phyloP scores from a whole-genome alignment of 192 early-diverging fungal genomes.

The Umbelopsis sp. region DNA sequence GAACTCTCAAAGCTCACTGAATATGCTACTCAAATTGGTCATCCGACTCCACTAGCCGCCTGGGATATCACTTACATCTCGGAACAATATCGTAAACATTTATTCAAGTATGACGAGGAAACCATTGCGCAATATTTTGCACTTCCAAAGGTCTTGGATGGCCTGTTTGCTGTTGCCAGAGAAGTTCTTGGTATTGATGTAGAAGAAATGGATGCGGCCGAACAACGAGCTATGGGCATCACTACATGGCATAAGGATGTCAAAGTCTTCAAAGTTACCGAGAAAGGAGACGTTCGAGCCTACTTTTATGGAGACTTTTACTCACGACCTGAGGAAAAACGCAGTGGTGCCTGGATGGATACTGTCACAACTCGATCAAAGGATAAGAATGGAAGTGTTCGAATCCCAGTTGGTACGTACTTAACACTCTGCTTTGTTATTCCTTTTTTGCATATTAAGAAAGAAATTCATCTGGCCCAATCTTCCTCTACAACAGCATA shows the following conservation, averaged over 20 bases:
- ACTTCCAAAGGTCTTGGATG: constrained; percentile 54
- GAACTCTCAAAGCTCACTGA: constrained; percentile 44
- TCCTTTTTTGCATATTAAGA: no score
- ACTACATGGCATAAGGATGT: constrained; percentile 60
- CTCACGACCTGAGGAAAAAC: constrained; percentile 55
- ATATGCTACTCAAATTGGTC: constrained; percentile 47
- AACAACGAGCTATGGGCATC: constrained; percentile 36
- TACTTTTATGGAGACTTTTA: constrained; percentile 69
- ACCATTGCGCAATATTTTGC: constrained; percentile 56
- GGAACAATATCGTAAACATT: constrained; percentile 56
- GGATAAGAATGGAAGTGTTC: constrained; percentile 34
- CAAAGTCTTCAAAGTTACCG: constrained; percentile 55
- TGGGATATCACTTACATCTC: constrained; percentile 53
- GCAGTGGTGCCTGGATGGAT: constrained; percentile 64
- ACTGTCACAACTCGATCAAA: constrained; percentile 50
- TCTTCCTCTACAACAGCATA: constrained; percentile 36
- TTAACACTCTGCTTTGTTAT: background rate
- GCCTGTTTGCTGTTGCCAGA: constrained; percentile 54
- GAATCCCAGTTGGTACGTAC: constrained; percentile 47
- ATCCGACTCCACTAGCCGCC: constrained; percentile 41
- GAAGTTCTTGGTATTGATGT: constrained; percentile 54
- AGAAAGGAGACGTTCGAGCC: constrained; percentile 44
- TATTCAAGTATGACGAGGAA: constrained; percentile 54
- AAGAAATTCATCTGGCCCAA: no score
- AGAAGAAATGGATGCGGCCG: constrained; percentile 36